These are phyloP conservation scores for Chaetomiaceae sp. DNA, from an alignment of 2,329 filamentous ascomycete genomes.

Conservation along the genomic window DNA sequence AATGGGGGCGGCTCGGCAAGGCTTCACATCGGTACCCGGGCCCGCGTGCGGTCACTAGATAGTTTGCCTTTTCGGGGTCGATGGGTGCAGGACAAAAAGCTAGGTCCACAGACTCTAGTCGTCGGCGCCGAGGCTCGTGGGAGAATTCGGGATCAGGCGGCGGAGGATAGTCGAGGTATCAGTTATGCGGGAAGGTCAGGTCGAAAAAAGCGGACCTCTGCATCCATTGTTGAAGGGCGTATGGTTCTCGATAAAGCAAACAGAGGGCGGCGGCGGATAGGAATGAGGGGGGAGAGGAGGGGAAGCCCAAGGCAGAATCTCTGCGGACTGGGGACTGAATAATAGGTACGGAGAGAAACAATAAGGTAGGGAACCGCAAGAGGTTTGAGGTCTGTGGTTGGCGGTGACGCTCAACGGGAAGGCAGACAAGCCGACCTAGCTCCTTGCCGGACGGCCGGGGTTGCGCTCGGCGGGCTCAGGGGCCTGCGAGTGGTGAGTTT, in stretches of 20 bases:
- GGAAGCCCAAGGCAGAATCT: conserved; percentile 22
- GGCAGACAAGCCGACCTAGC: conserved; percentile 19
- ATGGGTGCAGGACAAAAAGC: not conserved
- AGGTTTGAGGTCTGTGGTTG: conserved; percentile 17
- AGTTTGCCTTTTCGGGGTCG: not conserved
- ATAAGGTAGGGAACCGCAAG: conserved; percentile 2
- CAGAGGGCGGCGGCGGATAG: not conserved
- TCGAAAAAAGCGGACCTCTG: conserved; percentile 22
- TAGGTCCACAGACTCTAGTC: not conserved
- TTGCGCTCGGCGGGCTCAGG: conserved; percentile 15
- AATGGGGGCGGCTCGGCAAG: conserved; percentile 1
- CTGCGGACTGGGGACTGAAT: not conserved
- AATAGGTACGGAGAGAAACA: not conserved
- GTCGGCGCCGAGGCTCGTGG: not conserved
- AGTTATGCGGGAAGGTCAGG: conserved; percentile 16
- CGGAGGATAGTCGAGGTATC: conserved; percentile 1
- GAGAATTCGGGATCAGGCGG: not conserved
- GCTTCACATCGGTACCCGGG: conserved; percentile 21
- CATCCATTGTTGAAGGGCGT: conserved; percentile 25
- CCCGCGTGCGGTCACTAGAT: conserved; percentile 1
- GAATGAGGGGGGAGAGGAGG: conserved; percentile 6
- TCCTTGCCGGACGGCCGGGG: conserved; percentile 10
- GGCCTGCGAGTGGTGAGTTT: conserved; percentile 20
- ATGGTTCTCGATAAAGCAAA: not conserved
- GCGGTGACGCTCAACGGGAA: conserved; percentile 23